Evolutionary conservation across 495 filamentous ascomycete species (phyloP).

Genomic region (Xylaria cubensis): DNA sequence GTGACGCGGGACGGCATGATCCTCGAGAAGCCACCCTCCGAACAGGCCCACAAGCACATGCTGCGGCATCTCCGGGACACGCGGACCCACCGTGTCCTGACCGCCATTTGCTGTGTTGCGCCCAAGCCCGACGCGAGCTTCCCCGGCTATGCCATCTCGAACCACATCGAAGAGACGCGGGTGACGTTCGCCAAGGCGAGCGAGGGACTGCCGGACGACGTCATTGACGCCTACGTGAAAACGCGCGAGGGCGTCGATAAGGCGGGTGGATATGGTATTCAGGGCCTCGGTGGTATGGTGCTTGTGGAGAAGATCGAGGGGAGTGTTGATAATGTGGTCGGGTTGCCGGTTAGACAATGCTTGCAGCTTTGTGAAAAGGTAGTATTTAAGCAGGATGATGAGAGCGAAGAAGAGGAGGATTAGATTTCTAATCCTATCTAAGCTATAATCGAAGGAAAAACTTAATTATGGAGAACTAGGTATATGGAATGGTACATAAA

Average conservation of each 20-base stretch:
- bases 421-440: neutral
- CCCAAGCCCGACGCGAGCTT: conserved; percentile 75
- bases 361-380: conserved; percentile 87
- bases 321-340: conserved; percentile 91
- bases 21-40: conserved; percentile 85
- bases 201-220: conserved; percentile 72
- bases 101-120: conserved; percentile 79
- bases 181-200: conserved; percentile 77
- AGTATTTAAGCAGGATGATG: conserved; percentile 59
- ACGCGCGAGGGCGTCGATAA: conserved; percentile 96
- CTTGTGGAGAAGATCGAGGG: conserved; percentile 89
- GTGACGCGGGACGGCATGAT: conserved; percentile 76
- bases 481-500: conserved; percentile 16
- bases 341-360: conserved; percentile 83
- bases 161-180: conserved; percentile 82
- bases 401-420: conserved; percentile 45
- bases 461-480: neutral
- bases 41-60: conserved; percentile 84
- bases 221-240: conserved; percentile 80
- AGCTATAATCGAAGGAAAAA: neutral
- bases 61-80: conserved; percentile 78
- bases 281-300: conserved; percentile 80
- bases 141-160: conserved; percentile 86
- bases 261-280: conserved; percentile 93
- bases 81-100: conserved; percentile 75